phyloP scores from a whole-genome alignment of 2,329 filamentous ascomycete species.

The Trichophyton simii region DNA sequence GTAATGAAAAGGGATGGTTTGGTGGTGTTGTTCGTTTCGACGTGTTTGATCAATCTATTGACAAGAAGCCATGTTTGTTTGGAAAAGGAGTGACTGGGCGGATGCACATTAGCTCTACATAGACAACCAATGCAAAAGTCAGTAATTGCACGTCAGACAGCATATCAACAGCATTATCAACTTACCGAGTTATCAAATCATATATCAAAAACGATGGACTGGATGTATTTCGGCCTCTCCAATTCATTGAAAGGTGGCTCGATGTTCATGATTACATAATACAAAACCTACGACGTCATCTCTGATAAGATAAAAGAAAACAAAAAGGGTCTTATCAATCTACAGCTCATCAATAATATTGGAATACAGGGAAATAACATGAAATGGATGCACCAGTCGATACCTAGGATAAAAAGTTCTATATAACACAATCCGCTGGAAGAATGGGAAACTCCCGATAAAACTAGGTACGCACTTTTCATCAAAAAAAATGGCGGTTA shows the following conservation, averaged over 20 bases:
- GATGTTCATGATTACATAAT: background rate
- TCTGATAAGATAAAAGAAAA: background rate
- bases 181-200: background rate
- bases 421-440: slow-evolving; percentile 2
- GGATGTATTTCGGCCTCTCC: background rate
- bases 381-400: background rate
- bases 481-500: background rate
- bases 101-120: background rate
- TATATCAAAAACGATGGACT: background rate
- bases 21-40: background rate
- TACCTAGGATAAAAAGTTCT: background rate
- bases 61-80: background rate
- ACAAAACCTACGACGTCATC: background rate
- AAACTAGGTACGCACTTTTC: background rate
- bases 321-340: background rate
- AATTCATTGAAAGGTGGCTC: background rate
- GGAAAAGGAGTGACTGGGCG: background rate
- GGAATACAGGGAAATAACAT: background rate
- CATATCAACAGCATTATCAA: too few relatives aligned
- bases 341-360: background rate
- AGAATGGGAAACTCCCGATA: background rate
- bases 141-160: background rate
- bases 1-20: background rate
- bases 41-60: background rate
- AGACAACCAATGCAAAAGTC: background rate